Evolutionary conservation across 2,329 filamentous ascomycete species (phyloP).

Genomic region (Cladosporium sp.): DNA sequence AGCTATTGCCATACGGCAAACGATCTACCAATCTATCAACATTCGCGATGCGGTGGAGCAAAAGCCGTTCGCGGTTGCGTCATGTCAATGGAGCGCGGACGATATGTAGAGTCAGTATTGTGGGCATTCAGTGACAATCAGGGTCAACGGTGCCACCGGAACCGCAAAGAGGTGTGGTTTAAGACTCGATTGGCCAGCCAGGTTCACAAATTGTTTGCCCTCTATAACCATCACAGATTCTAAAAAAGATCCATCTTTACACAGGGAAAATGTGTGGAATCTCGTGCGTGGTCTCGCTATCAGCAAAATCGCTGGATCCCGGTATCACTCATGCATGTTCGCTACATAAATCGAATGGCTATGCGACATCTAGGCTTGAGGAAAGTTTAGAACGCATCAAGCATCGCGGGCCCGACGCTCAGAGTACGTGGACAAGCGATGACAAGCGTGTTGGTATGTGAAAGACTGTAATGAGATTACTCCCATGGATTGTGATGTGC

Average conservation of each 20-base stretch:
- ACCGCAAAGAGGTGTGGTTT: neutral
- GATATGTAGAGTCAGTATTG: neutral
- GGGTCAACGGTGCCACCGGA: neutral
- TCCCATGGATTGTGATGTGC: neutral
- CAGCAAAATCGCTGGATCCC: neutral
- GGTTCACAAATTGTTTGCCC: neutral
- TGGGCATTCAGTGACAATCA: neutral
- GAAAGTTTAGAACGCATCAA: conserved; percentile 40
- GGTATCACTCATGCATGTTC: neutral
- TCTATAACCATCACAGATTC: neutral
- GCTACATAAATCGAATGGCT: neutral
- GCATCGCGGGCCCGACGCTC: conserved; percentile 46
- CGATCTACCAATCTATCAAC: neutral
- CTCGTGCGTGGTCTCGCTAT: neutral
- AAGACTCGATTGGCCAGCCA: neutral
- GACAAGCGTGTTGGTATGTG: conserved; percentile 41
- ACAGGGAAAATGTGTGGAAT: neutral
- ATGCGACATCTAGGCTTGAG: conserved; percentile 21
- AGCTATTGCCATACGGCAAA: neutral
- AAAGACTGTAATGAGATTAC: neutral
- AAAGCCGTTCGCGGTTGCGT: neutral
- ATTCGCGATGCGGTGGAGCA: neutral
- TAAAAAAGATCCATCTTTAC: neutral
- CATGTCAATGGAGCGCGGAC: neutral
- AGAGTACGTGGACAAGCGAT: conserved; percentile 43